phyloP scores from a whole-genome alignment of 441 rosid species.

The Capsella rubella region DNA sequence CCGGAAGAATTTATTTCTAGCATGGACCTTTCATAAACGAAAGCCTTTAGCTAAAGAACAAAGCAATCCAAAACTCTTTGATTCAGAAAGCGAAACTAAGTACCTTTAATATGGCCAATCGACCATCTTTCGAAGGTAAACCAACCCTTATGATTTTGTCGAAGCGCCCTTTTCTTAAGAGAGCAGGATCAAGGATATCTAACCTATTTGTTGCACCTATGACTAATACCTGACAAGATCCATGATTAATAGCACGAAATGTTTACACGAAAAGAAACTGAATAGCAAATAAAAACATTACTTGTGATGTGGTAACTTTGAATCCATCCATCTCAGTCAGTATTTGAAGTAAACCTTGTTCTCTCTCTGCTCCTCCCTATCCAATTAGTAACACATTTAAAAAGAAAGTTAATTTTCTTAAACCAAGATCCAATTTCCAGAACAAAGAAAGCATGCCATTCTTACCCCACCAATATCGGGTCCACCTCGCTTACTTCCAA shows the following conservation, averaged over 20 bases:
- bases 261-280: slow-evolving; percentile 29
- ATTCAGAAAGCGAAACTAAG: slow-evolving; percentile 20
- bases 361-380: slow-evolving; percentile 99
- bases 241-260: slow-evolving; percentile 39
- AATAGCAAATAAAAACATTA: slow-evolving; percentile 44
- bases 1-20: slow-evolving; percentile 86
- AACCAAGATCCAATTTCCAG: background rate
- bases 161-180: slow-evolving; percentile 96
- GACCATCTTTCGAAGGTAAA: slow-evolving; percentile 91
- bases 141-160: slow-evolving; percentile 98
- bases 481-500: slow-evolving; percentile 98
- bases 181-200: slow-evolving; percentile 98
- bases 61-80: slow-evolving; percentile 29
- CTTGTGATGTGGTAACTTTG: slow-evolving; percentile 90
- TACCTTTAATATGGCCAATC: slow-evolving; percentile 95
- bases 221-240: slow-evolving; percentile 76
- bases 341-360: slow-evolving; percentile 98
- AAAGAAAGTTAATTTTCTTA: background rate
- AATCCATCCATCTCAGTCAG: slow-evolving; percentile 99
- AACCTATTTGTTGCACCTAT: slow-evolving; percentile 97
- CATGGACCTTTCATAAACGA: slow-evolving; percentile 76
- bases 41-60: slow-evolving; percentile 34
- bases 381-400: slow-evolving; percentile 19
- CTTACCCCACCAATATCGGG: slow-evolving; percentile 99
- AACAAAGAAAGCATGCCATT: slow-evolving; percentile 9